A percentile compares a stretch with the other conserved stretches of the same genome.
Evolutionary conservation across 108 stramenopile genomes (phyloP).

Genomic region (Cylindrotheca fusiformis): DNA sequence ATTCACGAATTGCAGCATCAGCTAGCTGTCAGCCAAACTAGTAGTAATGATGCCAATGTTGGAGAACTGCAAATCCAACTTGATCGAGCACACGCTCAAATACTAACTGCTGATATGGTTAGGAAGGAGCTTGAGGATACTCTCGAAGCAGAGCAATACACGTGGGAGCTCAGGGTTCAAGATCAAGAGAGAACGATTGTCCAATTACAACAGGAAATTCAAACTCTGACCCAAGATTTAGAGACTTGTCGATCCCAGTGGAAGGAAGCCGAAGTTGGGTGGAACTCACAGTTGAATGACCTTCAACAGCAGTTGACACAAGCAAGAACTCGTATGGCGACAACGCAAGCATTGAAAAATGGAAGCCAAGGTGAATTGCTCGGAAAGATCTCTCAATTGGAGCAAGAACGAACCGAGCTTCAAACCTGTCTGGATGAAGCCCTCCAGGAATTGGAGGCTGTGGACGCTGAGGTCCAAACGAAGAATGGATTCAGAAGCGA

Average conservation of each 20-base stretch:
- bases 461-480: conserved; percentile 43
- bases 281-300: conserved; percentile 36
- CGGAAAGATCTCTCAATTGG: conserved; percentile 34
- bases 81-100: conserved; percentile 65
- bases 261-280: conserved; percentile 50
- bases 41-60: conserved; percentile 21
- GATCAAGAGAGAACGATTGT: conserved; percentile 52
- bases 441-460: conserved; percentile 56
- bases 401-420: conserved; percentile 52
- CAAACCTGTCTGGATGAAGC: conserved; percentile 59
- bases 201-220: conserved; percentile 33
- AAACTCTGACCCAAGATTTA: conserved; percentile 32
- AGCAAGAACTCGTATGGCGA: conserved; percentile 13
- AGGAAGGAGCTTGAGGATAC: conserved; percentile 66
- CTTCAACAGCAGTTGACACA: conserved; percentile 32
- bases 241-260: conserved; percentile 37
- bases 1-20: conserved; percentile 12
- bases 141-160: conserved; percentile 65
- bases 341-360: conserved; percentile 2
- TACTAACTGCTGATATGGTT: conserved; percentile 63
- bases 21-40: not conserved
- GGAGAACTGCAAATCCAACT: conserved; percentile 58
- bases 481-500: not conserved
- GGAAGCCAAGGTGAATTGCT: conserved; percentile 9
- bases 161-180: conserved; percentile 60